phyloP scores from a whole-genome alignment of 108 stramenopile species.

The Discostella pseudostelligera region DNA sequence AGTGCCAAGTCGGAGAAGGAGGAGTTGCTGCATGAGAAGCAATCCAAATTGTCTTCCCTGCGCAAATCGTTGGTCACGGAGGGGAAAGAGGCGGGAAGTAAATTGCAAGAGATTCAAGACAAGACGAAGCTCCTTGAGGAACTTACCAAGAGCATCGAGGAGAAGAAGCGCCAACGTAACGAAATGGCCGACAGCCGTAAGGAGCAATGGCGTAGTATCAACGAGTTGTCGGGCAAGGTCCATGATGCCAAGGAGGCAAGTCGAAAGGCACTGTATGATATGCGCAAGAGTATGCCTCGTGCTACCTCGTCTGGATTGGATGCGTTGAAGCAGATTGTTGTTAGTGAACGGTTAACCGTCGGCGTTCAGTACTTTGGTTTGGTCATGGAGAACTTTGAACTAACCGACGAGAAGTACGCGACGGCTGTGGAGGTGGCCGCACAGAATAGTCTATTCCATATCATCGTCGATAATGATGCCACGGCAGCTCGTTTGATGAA shows the following conservation, averaged over 20 bases:
- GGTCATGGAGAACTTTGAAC: slow-evolving; percentile 88
- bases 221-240: slow-evolving; percentile 64
- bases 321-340: slow-evolving; percentile 73
- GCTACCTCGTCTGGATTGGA: slow-evolving; percentile 82
- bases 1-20: slow-evolving; percentile 66
- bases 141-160: slow-evolving; percentile 60
- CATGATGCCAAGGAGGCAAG: slow-evolving; percentile 61
- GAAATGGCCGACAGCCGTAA: slow-evolving; percentile 80
- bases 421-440: slow-evolving; percentile 95
- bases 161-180: slow-evolving; percentile 60
- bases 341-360: slow-evolving; percentile 61
- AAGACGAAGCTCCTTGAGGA: slow-evolving; percentile 53
- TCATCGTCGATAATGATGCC: slow-evolving; percentile 96
- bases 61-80: slow-evolving; percentile 48
- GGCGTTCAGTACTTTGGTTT: slow-evolving; percentile 89
- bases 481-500: slow-evolving; percentile 92
- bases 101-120: slow-evolving; percentile 48
- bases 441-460: slow-evolving; percentile 94
- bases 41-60: slow-evolving; percentile 58
- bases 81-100: slow-evolving; percentile 41
- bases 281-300: slow-evolving; percentile 87
- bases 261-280: slow-evolving; percentile 55
- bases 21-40: slow-evolving; percentile 50
- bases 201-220: slow-evolving; percentile 66
- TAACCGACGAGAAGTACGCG: slow-evolving; percentile 79